phyloP scores from a whole-genome alignment of 805 yeast genomes.

The Metschnikowia kofuensis region DNA sequence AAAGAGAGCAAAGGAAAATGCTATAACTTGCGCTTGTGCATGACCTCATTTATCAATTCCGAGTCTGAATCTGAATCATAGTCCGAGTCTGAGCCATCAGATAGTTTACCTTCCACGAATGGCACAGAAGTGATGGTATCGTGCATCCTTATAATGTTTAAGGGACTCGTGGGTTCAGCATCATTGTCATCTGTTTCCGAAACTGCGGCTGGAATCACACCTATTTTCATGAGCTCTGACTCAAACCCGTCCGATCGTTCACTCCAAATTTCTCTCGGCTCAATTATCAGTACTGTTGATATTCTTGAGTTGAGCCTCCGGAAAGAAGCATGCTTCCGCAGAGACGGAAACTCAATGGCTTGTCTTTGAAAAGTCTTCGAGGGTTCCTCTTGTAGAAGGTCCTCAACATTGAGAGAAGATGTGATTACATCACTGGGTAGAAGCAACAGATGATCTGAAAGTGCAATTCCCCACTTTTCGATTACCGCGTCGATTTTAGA shows the following conservation, averaged over 20 bases:
- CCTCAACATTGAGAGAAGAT: slow-evolving; percentile 26
- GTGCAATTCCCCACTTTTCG: slow-evolving; percentile 44
- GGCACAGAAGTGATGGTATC: not conserved
- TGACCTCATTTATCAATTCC: slow-evolving; percentile 19
- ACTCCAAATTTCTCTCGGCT: slow-evolving; percentile 10
- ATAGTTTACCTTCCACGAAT: not conserved
- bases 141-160: slow-evolving; percentile 5
- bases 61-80: slow-evolving; percentile 17
- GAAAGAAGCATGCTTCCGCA: not conserved
- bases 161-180: slow-evolving; percentile 9
- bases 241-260: slow-evolving; percentile 6
- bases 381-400: not conserved
- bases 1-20: not conserved
- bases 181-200: not conserved
- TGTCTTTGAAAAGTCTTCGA: not conserved
- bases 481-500: slow-evolving; percentile 30
- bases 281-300: slow-evolving; percentile 7
- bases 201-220: slow-evolving; percentile 4
- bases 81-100: slow-evolving; percentile 8
- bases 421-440: slow-evolving; percentile 38
- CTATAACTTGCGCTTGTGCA: slow-evolving; percentile 2
- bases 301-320: slow-evolving; percentile 1
- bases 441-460: slow-evolving; percentile 29
- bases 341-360: not conserved
- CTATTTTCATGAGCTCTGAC: slow-evolving; percentile 11